Evolutionary conservation across 352 stramenopile genomes (phyloP).

Genomic region (Aphanomyces euteiches): DNA sequence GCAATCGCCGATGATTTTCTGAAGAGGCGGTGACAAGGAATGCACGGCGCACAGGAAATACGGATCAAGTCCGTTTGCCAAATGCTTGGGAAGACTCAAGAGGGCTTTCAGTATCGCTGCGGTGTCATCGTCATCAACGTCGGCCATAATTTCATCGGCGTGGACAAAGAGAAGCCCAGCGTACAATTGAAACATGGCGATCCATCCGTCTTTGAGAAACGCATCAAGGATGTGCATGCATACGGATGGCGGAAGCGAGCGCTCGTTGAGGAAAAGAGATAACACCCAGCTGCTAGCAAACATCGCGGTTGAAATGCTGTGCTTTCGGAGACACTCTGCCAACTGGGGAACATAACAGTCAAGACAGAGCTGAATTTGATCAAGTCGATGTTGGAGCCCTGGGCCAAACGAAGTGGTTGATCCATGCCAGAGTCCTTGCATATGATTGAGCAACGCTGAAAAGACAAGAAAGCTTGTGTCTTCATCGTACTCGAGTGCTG

Average conservation of each 20-base stretch:
- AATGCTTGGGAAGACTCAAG: conserved; percentile 7
- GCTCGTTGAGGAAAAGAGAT: conserved; percentile 22
- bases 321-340: not conserved
- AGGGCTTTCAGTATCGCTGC: not conserved
- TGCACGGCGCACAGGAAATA: not conserved
- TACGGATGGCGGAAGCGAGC: conserved; percentile 5
- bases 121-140: not conserved
- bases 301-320: conserved; percentile 12
- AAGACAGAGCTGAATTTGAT: conserved; percentile 4
- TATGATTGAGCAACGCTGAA: not conserved
- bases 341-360: not conserved
- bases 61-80: conserved; percentile 3
- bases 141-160: not conserved
- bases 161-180: conserved; percentile 16
- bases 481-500: conserved; percentile 9
- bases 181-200: conserved; percentile 20
- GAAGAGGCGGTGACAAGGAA: conserved; percentile 11
- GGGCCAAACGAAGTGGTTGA: not conserved
- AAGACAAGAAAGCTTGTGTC: not conserved
- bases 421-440: conserved; percentile 8
- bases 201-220: conserved; percentile 12
- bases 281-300: conserved; percentile 22
- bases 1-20: not conserved
- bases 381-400: not conserved
- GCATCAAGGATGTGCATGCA: conserved; percentile 20